These are phyloP conservation scores for Pseudogymnoascus verrucosus DNA, from an alignment of 2,329 filamentous ascomycete genomes.

Conservation along the genomic window DNA sequence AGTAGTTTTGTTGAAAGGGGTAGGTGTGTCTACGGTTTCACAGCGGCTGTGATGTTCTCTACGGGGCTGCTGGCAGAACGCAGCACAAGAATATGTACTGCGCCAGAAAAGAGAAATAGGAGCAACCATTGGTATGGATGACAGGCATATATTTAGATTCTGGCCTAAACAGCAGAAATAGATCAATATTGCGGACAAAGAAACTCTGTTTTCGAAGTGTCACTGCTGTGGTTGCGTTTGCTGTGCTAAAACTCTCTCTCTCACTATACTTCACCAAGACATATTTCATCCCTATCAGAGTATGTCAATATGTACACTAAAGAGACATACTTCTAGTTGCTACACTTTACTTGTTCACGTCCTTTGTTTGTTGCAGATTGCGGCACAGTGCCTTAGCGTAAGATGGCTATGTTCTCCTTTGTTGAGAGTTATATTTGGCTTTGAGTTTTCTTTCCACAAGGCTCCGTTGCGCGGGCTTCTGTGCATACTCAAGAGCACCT, in stretches of 20 bases:
- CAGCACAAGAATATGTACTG: not conserved
- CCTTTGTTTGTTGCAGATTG: not conserved
- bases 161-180: not conserved
- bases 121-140: not conserved
- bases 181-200: not conserved
- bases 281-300: not conserved
- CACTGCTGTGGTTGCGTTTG: not conserved
- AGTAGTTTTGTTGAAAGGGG: not conserved
- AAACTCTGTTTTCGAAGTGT: not conserved
- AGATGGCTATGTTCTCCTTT: not conserved
- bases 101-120: not conserved
- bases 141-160: conserved; percentile 2
- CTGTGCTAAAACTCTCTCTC: not conserved
- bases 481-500: not conserved
- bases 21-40: not conserved
- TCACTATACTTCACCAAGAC: not conserved
- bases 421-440: not conserved
- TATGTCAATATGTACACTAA: not conserved
- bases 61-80: not conserved
- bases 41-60: not conserved
- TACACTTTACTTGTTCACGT: not conserved
- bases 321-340: not conserved
- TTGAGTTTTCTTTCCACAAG: not conserved
- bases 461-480: not conserved
- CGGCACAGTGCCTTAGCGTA: not conserved